Percentiles rank a stretch among this genome's conserved stretches.
Conservation (phyloP, 208 protist species). For the Angomonas desouzai region DNA sequence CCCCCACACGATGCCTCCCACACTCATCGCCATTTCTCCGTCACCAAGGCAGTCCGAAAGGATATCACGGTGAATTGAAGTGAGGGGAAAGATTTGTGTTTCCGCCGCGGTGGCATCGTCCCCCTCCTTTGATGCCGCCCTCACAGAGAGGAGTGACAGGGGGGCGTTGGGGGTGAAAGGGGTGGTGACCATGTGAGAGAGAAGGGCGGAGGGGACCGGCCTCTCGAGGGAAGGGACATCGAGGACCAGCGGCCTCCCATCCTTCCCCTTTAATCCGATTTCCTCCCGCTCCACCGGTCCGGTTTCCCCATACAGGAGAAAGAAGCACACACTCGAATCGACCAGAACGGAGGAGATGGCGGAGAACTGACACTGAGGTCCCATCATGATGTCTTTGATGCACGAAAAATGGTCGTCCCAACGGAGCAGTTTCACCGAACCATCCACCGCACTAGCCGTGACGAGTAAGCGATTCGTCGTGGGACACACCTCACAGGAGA, state of each 20-base stretch:
- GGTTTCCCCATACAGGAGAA: not conserved
- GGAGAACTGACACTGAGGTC: slow-evolving; percentile 1
- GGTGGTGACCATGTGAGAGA: not conserved
- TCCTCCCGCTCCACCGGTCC: not conserved
- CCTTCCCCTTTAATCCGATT: not conserved
- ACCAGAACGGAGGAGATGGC: not conserved
- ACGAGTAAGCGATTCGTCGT: not conserved
- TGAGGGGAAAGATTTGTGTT: not conserved
- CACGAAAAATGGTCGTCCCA: not conserved
- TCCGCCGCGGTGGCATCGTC: not conserved
- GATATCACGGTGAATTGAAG: not conserved
- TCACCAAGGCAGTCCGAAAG: not conserved
- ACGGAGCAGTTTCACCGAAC: not conserved
- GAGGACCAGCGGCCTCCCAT: not conserved
- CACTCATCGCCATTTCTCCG: not conserved
- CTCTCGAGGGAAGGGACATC: not conserved
- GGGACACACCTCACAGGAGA: not conserved
- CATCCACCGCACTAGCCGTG: not conserved
- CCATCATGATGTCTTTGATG: slow-evolving; percentile 10
- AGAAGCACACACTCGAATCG: not conserved
- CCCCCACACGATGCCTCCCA: not conserved
- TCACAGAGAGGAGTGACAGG: not conserved
- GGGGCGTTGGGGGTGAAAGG: not conserved
- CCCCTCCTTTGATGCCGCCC: not conserved
- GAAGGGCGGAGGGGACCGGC: not conserved